A percentile compares a stretch with the other conserved stretches of the same genome.
Evolutionary conservation across 768 basidiomycete species (phyloP).

Genomic region (Auricularia sp.): DNA sequence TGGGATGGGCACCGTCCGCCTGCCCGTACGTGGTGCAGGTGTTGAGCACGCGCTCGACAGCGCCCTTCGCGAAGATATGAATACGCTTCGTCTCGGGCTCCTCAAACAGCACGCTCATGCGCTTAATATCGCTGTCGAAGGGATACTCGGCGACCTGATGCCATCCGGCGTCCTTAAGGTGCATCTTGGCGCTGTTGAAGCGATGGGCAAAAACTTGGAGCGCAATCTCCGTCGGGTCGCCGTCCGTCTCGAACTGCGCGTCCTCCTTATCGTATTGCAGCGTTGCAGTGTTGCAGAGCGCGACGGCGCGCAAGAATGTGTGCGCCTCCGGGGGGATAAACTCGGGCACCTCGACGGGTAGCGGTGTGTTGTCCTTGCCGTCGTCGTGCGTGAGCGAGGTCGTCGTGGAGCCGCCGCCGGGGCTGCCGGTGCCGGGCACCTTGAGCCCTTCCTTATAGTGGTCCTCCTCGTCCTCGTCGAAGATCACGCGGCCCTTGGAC

Average conservation of each 20-base stretch:
- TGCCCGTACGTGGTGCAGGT: conserved; percentile 25
- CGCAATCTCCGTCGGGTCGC: conserved; percentile 48
- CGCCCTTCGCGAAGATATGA: conserved; percentile 27
- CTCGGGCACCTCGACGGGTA: not conserved
- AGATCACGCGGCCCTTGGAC: conserved; percentile 8
- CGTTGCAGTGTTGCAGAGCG: conserved; percentile 32
- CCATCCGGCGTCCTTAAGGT: conserved; percentile 21
- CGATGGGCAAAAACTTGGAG: conserved; percentile 46
- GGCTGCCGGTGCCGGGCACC: conserved; percentile 17
- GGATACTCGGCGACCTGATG: conserved; percentile 31
- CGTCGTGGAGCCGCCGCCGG: conserved; percentile 5
- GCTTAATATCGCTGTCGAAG: conserved; percentile 43
- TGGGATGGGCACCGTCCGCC: not conserved
- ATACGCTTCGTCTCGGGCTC: conserved; percentile 10
- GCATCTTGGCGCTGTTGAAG: conserved; percentile 26
- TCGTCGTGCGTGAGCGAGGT: not conserved
- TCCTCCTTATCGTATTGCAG: conserved; percentile 20
- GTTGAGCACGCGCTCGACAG: conserved; percentile 44
- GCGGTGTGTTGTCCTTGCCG: not conserved
- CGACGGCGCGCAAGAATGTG: conserved; percentile 25
- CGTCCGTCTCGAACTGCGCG: conserved; percentile 31
- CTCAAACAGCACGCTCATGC: conserved; percentile 35
- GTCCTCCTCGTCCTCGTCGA: not conserved
- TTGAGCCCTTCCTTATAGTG: conserved; percentile 28
- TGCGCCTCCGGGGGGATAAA: conserved; percentile 10